phyloP scores from a whole-genome alignment of 2,329 filamentous ascomycete genomes.

The Sporothrix protearum region DNA sequence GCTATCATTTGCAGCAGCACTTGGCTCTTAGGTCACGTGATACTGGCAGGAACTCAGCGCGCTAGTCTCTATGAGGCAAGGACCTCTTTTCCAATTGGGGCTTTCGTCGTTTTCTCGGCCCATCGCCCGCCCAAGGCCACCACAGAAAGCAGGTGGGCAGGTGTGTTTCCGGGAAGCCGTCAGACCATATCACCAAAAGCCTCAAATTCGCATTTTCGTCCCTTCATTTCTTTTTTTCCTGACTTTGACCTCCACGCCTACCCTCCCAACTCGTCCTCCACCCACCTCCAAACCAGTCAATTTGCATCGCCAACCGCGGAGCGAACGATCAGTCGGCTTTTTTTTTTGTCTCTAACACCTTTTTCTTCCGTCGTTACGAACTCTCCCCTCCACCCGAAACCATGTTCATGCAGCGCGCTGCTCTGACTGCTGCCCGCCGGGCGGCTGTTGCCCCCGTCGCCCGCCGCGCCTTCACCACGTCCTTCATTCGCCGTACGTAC shows the following conservation, averaged over 20 bases:
- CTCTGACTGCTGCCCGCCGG: constrained; percentile 58
- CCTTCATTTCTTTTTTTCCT: not conserved
- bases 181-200: constrained; percentile 31
- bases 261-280: constrained; percentile 13
- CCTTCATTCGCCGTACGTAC: constrained; percentile 58
- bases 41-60: not conserved
- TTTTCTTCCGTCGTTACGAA: not conserved
- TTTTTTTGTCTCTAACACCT: too few species aligned
- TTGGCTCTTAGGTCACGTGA: constrained; percentile 23
- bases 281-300: constrained; percentile 22
- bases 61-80: constrained; percentile 26
- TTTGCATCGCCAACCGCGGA: constrained; percentile 32
- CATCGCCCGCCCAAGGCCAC: constrained; percentile 12
- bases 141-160: constrained; percentile 5
- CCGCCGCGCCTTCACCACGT: constrained; percentile 59
- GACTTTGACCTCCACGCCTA: not conserved
- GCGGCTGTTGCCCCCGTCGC: constrained; percentile 52
- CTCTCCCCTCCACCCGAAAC: not conserved
- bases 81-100: constrained; percentile 21
- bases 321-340: not conserved
- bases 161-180: constrained; percentile 23
- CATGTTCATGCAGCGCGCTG: constrained; percentile 65
- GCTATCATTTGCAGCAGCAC: too few species aligned
- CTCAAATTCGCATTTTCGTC: constrained; percentile 23
- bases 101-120: constrained; percentile 26